These are phyloP conservation scores for Diplocarpon mali DNA, from an alignment of 2,329 filamentous ascomycete species.

Conservation along the genomic window DNA sequence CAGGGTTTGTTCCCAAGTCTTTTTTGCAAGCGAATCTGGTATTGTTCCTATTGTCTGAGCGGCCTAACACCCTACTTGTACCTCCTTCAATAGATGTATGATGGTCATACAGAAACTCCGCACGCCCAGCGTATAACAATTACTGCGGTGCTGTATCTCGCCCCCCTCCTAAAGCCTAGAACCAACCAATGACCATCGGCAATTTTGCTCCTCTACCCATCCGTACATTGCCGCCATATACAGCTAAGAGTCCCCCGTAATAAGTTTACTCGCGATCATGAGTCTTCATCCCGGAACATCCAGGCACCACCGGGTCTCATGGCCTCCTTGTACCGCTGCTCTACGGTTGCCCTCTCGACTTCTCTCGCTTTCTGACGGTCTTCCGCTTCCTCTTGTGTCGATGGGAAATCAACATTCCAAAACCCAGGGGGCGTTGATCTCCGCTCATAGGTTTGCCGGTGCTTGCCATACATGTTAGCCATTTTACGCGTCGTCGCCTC, in stretches of 20 bases:
- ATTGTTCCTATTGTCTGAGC: too few species aligned
- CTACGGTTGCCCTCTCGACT: constrained; percentile 52
- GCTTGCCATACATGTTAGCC: constrained; percentile 65
- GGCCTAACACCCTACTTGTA: too few species aligned
- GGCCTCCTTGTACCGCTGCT: constrained; percentile 70
- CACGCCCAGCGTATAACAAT: too few species aligned
- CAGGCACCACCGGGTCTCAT: constrained; percentile 66
- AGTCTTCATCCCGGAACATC: constrained; percentile 66
- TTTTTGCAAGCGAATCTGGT: too few species aligned
- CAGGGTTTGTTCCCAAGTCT: too few species aligned
- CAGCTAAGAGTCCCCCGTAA: not conserved
- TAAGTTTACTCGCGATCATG: not conserved
- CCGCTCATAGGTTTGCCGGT: constrained; percentile 63
- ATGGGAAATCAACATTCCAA: constrained; percentile 84
- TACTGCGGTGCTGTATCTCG: too few species aligned
- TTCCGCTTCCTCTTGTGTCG: constrained; percentile 65
- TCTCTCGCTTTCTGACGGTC: constrained; percentile 55
- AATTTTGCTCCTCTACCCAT: not conserved
- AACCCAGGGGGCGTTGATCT: constrained; percentile 71
- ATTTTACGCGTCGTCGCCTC: constrained; percentile 64
- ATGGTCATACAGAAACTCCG: too few species aligned
- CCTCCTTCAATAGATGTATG: too few species aligned
- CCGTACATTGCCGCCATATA: not conserved
- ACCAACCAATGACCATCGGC: not conserved
- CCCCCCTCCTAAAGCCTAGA: too few species aligned